Conservation (phyloP, 2,329 filamentous ascomycete genomes). For the Fusarium concolor region DNA sequence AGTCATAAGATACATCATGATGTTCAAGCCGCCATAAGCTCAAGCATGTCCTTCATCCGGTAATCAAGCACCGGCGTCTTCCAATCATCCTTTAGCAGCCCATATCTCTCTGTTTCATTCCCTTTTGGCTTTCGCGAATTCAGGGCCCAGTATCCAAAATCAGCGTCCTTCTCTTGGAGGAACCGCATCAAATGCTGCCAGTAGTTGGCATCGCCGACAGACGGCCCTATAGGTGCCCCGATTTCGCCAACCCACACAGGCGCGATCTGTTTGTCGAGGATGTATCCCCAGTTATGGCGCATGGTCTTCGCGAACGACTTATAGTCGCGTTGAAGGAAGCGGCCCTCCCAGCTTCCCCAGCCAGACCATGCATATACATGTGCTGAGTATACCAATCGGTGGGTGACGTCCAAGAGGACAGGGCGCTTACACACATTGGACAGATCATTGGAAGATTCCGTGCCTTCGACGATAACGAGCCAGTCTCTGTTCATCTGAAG, state of each 20-base stretch:
- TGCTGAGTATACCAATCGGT: conserved; percentile 73
- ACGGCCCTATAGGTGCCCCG: conserved; percentile 66
- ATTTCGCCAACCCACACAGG: conserved; percentile 79
- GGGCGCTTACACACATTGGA: conserved; percentile 66
- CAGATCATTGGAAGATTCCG: conserved; percentile 74
- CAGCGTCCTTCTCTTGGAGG: conserved; percentile 68
- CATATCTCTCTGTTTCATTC: conserved; percentile 69
- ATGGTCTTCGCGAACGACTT: conserved; percentile 71
- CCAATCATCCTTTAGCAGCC: conserved; percentile 73
- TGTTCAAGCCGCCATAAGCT: conserved; percentile 57
- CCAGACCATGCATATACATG: conserved; percentile 79
- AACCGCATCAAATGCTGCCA: conserved; percentile 72
- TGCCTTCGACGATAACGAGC: conserved; percentile 76
- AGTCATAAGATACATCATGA: conserved; percentile 9
- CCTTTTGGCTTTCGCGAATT: conserved; percentile 73
- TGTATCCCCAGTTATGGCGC: conserved; percentile 74
- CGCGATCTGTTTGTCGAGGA: conserved; percentile 58
- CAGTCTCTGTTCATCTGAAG: conserved; percentile 70
- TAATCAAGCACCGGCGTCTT: conserved; percentile 71
- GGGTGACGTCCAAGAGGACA: conserved; percentile 65
- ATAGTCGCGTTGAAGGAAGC: conserved; percentile 71
- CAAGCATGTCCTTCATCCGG: conserved; percentile 69
- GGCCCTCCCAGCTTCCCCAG: conserved; percentile 71
- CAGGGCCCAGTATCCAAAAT: conserved; percentile 78
- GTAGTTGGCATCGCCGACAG: conserved; percentile 70